phyloP scores from a whole-genome alignment of 768 basidiomycete genomes.

The Trametes punicea region DNA sequence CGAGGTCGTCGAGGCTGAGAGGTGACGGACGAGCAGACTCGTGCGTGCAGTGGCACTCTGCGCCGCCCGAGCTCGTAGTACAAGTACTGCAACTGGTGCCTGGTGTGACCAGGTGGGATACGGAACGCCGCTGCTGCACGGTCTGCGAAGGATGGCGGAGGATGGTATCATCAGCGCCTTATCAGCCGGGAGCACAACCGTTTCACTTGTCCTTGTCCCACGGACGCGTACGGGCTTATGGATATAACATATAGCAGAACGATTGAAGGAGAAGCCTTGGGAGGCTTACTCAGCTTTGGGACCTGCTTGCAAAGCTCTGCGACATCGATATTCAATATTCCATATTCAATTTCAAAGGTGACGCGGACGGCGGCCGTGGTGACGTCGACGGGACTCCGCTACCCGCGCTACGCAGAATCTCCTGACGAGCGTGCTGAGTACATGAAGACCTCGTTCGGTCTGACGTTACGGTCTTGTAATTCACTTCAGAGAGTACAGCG shows the following conservation, averaged over 20 bases:
- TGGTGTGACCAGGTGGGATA: neutral
- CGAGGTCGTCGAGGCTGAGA: slow-evolving; percentile 26
- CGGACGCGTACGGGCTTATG: too few species aligned
- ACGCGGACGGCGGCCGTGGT: neutral
- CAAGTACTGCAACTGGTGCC: neutral
- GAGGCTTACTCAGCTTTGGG: neutral
- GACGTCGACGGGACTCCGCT: slow-evolving; percentile 7
- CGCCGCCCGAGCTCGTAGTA: neutral
- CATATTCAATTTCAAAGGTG: neutral
- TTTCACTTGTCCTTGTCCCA: too few species aligned
- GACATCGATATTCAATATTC: too few species aligned
- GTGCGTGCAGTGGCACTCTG: slow-evolving; percentile 19
- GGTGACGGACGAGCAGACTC: slow-evolving; percentile 29
- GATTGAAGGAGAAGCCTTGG: neutral
- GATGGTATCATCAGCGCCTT: slow-evolving; percentile 23
- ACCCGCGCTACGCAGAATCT: too few species aligned
- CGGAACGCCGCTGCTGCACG: neutral
- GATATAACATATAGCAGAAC: too few species aligned
- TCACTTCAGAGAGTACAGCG: neutral
- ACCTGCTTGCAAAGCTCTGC: too few species aligned
- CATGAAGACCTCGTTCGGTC: too few species aligned
- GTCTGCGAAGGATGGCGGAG: slow-evolving; percentile 6
- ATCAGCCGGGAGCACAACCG: slow-evolving; percentile 1
- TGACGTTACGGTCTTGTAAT: too few species aligned
- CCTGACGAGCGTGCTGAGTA: too few species aligned